Percentiles rank a stretch among this genome's conserved stretches.
These are phyloP conservation scores for Lasiosphaeria hispida DNA, from an alignment of 495 filamentous ascomycete genomes.

Conservation along the genomic window DNA sequence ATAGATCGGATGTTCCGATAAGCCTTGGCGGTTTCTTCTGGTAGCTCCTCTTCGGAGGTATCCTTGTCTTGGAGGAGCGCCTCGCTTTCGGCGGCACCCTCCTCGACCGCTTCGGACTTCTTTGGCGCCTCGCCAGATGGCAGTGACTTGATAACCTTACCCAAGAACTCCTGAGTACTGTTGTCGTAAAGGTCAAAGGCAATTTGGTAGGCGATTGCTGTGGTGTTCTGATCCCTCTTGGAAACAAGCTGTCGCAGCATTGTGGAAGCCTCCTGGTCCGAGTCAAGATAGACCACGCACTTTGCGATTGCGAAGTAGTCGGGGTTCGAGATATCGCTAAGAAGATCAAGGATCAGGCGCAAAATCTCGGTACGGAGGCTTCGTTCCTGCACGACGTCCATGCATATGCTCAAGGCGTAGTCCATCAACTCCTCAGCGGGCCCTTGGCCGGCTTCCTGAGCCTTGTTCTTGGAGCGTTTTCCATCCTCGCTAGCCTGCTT, in stretches of 20 bases:
- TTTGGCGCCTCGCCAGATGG: conserved; percentile 58
- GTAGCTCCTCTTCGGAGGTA: conserved; percentile 36
- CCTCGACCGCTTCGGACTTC: conserved; percentile 48
- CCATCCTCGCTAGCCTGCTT: conserved; percentile 76
- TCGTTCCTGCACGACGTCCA: conserved; percentile 96
- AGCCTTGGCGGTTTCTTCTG: conserved; percentile 53
- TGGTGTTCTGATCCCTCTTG: conserved; percentile 71
- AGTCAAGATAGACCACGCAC: conserved; percentile 94
- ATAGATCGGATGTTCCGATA: conserved; percentile 83
- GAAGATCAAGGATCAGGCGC: conserved; percentile 78
- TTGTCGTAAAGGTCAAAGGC: conserved; percentile 98
- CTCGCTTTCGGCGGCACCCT: conserved; percentile 47
- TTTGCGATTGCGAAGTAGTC: conserved; percentile 99
- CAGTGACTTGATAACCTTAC: conserved; percentile 80
- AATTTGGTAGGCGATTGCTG: conserved; percentile 91
- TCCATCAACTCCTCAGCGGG: conserved; percentile 92
- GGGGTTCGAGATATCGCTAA: conserved; percentile 83
- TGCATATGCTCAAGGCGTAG: conserved; percentile 92
- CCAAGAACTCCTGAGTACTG: conserved; percentile 93
- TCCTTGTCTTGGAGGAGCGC: conserved; percentile 41
- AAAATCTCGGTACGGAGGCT: conserved; percentile 77
- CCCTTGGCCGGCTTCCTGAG: conserved; percentile 47
- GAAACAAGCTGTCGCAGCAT: conserved; percentile 79
- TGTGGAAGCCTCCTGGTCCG: conserved; percentile 85
- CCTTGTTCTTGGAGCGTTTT: conserved; percentile 60